Evolutionary conservation across 164 flowering plant genomes (phyloP).

Genomic region (Sextonia rubra): DNA sequence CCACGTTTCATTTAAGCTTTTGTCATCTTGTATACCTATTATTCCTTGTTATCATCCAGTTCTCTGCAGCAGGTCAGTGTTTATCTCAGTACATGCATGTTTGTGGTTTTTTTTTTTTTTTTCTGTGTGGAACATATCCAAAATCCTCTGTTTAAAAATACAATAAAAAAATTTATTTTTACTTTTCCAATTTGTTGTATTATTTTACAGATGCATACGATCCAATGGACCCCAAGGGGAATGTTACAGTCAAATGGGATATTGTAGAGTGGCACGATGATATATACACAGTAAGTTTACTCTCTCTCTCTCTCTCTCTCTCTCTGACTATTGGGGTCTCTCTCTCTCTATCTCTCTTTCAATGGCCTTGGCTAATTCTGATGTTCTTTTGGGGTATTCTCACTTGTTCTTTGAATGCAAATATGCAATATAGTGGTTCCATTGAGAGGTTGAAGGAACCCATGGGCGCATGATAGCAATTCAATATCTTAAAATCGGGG

Average conservation of each 20-base stretch:
- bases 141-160: not conserved
- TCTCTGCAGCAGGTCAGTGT: not conserved
- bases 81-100: not conserved
- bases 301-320: not conserved
- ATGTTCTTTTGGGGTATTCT: not conserved
- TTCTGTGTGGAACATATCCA: too few species aligned
- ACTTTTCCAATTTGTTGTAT: not conserved
- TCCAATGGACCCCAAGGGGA: slow-evolving; percentile 60
- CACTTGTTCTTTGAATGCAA: not conserved
- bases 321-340: too few species aligned
- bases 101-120: not conserved
- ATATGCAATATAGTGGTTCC: too few species aligned
- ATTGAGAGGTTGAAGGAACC: too few species aligned
- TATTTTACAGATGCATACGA: slow-evolving; percentile 57
- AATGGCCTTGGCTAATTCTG: too few species aligned
- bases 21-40: not conserved
- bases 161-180: not conserved
- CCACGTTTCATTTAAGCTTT: not conserved
- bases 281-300: slow-evolving; percentile 37
- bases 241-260: slow-evolving; percentile 74
- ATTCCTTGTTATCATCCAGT: not conserved
- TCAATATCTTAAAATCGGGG: too few species aligned
- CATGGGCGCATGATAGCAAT: too few species aligned
- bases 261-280: slow-evolving; percentile 23
- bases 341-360: too few species aligned